phyloP scores from a whole-genome alignment of 2,329 filamentous ascomycete genomes.

The Atkinsonella hypoxylon region DNA sequence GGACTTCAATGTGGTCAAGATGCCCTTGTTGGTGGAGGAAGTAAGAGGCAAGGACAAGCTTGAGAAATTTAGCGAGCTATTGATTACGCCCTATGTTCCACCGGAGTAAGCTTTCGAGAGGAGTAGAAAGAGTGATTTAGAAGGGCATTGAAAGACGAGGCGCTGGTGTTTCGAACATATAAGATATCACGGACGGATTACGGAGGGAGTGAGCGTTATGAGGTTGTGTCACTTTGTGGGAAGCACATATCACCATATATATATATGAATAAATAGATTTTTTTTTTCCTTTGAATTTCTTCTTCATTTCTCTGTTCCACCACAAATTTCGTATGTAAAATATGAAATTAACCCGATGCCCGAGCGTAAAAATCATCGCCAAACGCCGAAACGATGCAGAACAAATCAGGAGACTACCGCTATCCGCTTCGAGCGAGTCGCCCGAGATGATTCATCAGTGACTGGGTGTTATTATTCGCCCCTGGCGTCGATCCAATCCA shows the following conservation, averaged over 20 bases:
- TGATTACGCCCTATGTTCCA: constrained; percentile 63
- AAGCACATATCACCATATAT: background rate
- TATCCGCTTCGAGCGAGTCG: background rate
- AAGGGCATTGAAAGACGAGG: background rate
- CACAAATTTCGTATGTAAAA: background rate
- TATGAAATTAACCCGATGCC: background rate
- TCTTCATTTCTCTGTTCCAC: too few species aligned
- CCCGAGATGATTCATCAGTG: background rate
- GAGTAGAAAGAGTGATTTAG: background rate
- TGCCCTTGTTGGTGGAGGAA: constrained; percentile 92
- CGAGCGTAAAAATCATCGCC: background rate
- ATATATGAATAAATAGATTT: background rate
- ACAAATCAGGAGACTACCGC: background rate
- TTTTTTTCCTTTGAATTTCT: too few species aligned
- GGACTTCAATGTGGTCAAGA: constrained; percentile 91
- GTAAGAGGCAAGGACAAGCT: constrained; percentile 90
- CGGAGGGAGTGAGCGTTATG: too few species aligned
- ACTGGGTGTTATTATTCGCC: background rate
- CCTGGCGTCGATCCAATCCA: background rate
- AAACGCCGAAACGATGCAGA: background rate
- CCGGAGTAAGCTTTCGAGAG: constrained; percentile 30
- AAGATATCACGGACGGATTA: background rate
- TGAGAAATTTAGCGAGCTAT: constrained; percentile 80
- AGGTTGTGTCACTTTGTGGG: background rate
- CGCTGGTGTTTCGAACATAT: background rate